Percentiles rank a stretch among this genome's conserved stretches.
Evolutionary conservation across 1,139 yeast species (phyloP).

Genomic region (Blastobotrys illinoisensis): DNA sequence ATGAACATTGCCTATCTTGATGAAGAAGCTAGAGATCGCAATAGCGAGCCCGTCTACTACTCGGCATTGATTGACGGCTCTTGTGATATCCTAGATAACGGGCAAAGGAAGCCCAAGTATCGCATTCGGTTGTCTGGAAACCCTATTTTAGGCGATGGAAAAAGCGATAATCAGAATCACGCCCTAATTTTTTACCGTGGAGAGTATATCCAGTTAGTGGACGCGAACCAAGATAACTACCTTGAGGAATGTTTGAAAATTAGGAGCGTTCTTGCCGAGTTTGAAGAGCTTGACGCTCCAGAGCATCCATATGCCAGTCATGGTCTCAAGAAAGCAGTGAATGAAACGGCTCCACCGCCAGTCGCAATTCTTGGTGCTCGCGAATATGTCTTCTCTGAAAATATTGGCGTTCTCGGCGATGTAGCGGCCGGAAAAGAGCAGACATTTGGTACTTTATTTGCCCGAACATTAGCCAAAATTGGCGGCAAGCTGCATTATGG

Average conservation of each 20-base stretch:
- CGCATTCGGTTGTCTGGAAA: conserved; percentile 68
- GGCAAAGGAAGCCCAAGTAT: conserved; percentile 45
- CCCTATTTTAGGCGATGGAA: conserved; percentile 87
- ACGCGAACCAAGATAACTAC: conserved; percentile 85
- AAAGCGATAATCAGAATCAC: conserved; percentile 80
- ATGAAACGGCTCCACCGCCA: conserved; percentile 36
- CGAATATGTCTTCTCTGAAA: conserved; percentile 83
- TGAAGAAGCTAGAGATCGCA: conserved; percentile 35
- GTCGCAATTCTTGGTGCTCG: conserved; percentile 87
- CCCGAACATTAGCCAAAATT: conserved; percentile 76
- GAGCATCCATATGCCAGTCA: conserved; percentile 22
- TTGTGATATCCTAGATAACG: conserved; percentile 38
- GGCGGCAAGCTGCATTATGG: conserved; percentile 91
- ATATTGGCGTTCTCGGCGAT: conserved; percentile 81
- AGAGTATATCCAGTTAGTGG: conserved; percentile 80
- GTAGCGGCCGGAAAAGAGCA: conserved; percentile 93
- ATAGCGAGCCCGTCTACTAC: conserved; percentile 39
- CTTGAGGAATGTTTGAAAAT: conserved; percentile 81
- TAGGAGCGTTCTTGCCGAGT: conserved; percentile 69
- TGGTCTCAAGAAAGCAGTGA: conserved; percentile 1
- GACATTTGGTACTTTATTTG: conserved; percentile 85
- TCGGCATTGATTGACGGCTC: conserved; percentile 60
- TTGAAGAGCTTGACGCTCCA: conserved; percentile 51
- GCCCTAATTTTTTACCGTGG: conserved; percentile 77
- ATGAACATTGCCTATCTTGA: conserved; percentile 57